Evolutionary conservation across 169 alveolate species (phyloP).

Genomic region (Plasmodium gaboni): DNA sequence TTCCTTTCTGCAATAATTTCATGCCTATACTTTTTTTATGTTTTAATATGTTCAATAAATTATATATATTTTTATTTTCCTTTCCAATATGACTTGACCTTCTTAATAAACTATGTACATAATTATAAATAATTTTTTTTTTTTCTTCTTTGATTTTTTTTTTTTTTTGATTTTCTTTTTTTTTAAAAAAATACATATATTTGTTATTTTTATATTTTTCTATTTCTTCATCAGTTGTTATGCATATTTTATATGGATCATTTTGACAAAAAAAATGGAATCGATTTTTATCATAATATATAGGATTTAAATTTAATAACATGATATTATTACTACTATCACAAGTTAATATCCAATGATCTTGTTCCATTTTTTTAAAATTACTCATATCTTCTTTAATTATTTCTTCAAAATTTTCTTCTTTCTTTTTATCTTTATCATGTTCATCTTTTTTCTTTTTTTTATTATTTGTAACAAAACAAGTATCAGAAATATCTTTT

Average conservation of each 20-base stretch:
- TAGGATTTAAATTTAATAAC: conserved; percentile 28
- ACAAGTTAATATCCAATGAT: conserved; percentile 37
- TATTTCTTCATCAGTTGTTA: conserved; percentile 32
- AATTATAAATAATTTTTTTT: conserved; percentile 6
- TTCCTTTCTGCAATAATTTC: background rate
- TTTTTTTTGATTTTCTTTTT: conserved; percentile 9
- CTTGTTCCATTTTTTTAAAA: background rate
- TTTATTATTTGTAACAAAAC: no score
- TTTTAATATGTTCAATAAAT: conserved; percentile 16
- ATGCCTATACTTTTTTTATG: conserved; percentile 25
- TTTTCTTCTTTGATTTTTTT: background rate
- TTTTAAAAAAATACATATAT: background rate
- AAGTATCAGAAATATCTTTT: no score
- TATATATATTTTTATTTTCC: conserved; percentile 22
- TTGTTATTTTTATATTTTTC: background rate
- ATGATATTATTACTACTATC: conserved; percentile 48
- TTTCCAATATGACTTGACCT: background rate
- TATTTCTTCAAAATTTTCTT: no score
- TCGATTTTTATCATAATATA: conserved; percentile 11
- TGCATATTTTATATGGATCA: conserved; percentile 48
- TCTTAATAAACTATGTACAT: conserved; percentile 17
- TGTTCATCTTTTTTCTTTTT: no score
- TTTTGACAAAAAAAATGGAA: conserved; percentile 52
- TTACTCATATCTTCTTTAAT: background rate
- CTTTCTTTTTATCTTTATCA: no score